These are phyloP conservation scores for Xylariales sp. DNA, from an alignment of 2,329 filamentous ascomycete genomes.

Conservation along the genomic window DNA sequence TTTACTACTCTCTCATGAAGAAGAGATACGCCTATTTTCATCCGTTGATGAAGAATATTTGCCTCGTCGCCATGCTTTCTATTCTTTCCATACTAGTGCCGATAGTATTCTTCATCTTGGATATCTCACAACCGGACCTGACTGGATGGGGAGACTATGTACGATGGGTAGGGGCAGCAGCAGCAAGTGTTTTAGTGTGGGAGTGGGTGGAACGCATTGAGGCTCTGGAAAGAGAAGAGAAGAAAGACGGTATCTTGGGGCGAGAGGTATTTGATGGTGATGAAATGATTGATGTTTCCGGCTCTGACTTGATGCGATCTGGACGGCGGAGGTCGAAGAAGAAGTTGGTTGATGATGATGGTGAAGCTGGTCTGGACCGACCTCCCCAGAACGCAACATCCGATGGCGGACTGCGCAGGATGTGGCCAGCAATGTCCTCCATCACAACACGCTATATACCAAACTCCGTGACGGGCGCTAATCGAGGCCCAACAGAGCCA, in stretches of 20 bases:
- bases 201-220: slow-evolving; percentile 97
- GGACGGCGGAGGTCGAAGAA: slow-evolving; percentile 23
- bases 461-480: slow-evolving; percentile 16
- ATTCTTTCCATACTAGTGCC: slow-evolving; percentile 80
- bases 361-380: slow-evolving; percentile 24
- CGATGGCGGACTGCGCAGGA: slow-evolving; percentile 24
- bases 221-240: slow-evolving; percentile 84
- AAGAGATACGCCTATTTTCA: slow-evolving; percentile 89
- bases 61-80: slow-evolving; percentile 73
- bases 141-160: slow-evolving; percentile 95
- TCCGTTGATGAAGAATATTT: slow-evolving; percentile 84
- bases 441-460: slow-evolving; percentile 33
- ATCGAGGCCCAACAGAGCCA: slow-evolving; percentile 9
- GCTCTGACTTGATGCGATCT: slow-evolving; percentile 46
- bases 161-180: slow-evolving; percentile 90
- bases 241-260: slow-evolving; percentile 88
- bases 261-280: slow-evolving; percentile 91
- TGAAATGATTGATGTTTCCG: slow-evolving; percentile 72
- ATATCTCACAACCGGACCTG: slow-evolving; percentile 80
- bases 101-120: slow-evolving; percentile 88
- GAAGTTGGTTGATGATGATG: slow-evolving; percentile 21
- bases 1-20: slow-evolving; percentile 91
- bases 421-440: slow-evolving; percentile 36
- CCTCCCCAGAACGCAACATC: slow-evolving; percentile 11
- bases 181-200: slow-evolving; percentile 95